phyloP scores from a whole-genome alignment of 2,329 filamentous ascomycete species.

The Colletotrichum eremochloae region DNA sequence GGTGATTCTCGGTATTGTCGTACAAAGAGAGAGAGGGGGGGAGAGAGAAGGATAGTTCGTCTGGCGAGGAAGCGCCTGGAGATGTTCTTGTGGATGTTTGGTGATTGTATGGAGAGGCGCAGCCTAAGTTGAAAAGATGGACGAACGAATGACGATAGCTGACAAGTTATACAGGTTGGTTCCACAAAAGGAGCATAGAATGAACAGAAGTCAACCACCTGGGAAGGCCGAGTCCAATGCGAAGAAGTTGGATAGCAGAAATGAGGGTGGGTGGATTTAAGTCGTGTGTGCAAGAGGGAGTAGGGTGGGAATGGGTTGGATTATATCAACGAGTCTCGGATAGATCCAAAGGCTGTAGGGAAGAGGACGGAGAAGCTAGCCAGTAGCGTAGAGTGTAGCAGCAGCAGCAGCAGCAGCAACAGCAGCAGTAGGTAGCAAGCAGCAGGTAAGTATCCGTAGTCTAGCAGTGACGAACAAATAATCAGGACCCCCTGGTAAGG shows the following conservation, averaged over 20 bases:
- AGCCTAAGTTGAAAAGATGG: conserved; percentile 47
- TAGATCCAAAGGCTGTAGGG: background rate
- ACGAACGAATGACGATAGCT: conserved; percentile 47
- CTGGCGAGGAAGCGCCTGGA: background rate
- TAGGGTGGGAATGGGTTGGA: conserved; percentile 11
- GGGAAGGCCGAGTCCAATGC: conserved; percentile 2
- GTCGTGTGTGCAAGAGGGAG: background rate
- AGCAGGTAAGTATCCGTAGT: background rate
- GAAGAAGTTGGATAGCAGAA: background rate
- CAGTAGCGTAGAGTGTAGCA: conserved; percentile 11
- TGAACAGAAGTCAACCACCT: conserved; percentile 25
- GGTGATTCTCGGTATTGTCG: background rate
- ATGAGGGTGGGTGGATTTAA: background rate
- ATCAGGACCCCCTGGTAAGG: conserved; percentile 13
- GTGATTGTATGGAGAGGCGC: conserved; percentile 47
- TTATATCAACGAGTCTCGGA: conserved; percentile 20
- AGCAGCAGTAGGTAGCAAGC: background rate
- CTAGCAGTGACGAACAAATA: conserved; percentile 17
- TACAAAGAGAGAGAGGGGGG: background rate
- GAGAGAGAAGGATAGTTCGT: background rate
- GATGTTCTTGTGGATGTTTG: conserved; percentile 7
- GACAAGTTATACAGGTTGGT: conserved; percentile 48
- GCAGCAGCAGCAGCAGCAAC: background rate
- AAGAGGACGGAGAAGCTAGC: background rate
- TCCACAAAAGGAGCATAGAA: conserved; percentile 41